Conservation (phyloP, 306 rosid species). For the Ziziphus jujuba region DNA sequence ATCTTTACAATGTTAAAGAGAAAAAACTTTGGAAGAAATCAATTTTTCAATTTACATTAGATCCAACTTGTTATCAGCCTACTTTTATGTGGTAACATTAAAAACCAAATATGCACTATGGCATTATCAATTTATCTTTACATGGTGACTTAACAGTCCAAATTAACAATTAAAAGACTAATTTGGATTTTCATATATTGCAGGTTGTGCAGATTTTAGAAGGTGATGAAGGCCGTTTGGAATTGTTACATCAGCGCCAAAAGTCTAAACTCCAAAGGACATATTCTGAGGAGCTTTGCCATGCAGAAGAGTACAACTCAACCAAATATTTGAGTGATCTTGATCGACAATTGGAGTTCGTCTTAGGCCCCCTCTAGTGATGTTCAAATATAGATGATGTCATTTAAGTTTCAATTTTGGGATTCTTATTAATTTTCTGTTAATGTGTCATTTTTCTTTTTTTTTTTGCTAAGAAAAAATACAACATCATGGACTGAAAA, state of each 20-base stretch:
- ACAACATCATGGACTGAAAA: too few relatives aligned
- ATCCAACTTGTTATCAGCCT: too few relatives aligned
- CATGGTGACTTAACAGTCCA: background rate
- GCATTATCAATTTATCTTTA: too few relatives aligned
- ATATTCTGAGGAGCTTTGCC: conserved; percentile 72
- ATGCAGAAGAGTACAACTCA: conserved; percentile 87
- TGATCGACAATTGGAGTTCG: conserved; percentile 52
- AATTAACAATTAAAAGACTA: background rate
- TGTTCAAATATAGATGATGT: background rate
- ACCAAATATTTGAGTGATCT: conserved; percentile 58
- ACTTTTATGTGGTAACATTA: too few relatives aligned
- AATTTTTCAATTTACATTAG: too few relatives aligned
- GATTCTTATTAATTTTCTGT: background rate
- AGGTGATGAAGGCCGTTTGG: conserved; percentile 51
- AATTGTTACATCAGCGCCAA: conserved; percentile 35
- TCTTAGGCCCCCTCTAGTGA: conserved; percentile 40
- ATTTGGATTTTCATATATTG: background rate
- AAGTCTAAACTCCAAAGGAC: conserved; percentile 63
- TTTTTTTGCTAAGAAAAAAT: too few relatives aligned
- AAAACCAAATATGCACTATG: too few relatives aligned
- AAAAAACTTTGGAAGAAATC: too few relatives aligned
- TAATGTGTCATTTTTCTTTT: too few relatives aligned
- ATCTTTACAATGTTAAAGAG: background rate
- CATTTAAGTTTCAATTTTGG: background rate
- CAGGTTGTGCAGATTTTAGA: conserved; percentile 63